Evolutionary conservation across 345 rosid species (phyloP).

Genomic region (Brassica napus): DNA sequence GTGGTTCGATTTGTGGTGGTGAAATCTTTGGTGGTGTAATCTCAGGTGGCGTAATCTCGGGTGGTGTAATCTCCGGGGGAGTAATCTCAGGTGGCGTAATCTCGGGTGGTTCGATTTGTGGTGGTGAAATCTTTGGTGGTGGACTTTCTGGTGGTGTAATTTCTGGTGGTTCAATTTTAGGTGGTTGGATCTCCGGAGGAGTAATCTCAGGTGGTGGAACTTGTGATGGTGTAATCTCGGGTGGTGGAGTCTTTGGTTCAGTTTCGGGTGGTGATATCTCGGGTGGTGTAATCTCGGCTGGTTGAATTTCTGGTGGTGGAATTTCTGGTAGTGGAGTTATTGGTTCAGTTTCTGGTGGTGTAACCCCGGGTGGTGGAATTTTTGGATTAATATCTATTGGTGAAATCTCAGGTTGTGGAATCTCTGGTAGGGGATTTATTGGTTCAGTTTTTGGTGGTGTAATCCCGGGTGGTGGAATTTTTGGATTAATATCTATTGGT

Average conservation of each 20-base stretch:
- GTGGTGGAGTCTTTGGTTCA: not conserved
- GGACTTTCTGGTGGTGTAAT: not conserved
- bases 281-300: not conserved
- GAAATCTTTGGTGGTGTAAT: not conserved
- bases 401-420: not conserved
- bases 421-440: not conserved
- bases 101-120: not conserved
- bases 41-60: not conserved
- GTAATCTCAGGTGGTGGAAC: not conserved
- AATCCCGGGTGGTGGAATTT: not conserved
- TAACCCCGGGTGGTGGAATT: not conserved
- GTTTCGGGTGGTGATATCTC: not conserved
- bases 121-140: not conserved
- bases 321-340: not conserved
- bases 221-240: not conserved
- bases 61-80: not conserved
- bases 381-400: not conserved
- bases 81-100: not conserved
- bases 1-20: not conserved
- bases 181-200: not conserved
- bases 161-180: not conserved
- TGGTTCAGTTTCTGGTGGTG: not conserved
- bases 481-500: not conserved
- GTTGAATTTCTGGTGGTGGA: not conserved
- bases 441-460: not conserved